Conservation (phyloP, 2,329 filamentous ascomycete genomes). For the Cordyceps farinosa region DNA sequence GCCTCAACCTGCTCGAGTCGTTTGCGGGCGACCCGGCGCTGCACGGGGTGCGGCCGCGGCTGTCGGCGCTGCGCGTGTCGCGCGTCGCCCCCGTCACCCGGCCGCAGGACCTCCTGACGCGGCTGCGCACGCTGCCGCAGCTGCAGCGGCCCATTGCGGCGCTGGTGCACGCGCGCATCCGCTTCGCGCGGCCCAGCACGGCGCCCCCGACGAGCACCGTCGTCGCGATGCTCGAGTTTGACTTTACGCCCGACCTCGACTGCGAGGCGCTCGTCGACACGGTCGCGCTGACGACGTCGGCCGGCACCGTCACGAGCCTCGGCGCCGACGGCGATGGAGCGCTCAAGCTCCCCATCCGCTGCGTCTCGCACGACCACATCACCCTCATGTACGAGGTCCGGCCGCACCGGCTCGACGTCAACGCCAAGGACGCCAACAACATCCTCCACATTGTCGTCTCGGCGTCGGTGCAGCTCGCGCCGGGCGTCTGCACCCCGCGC, state of each 20-base stretch:
- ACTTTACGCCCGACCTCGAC: constrained; percentile 67
- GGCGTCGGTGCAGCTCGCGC: constrained; percentile 54
- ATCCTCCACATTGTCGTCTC: constrained; percentile 59
- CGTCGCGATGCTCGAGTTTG: constrained; percentile 68
- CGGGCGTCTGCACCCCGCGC: constrained; percentile 55
- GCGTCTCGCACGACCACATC: constrained; percentile 70
- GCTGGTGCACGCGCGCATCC: constrained; percentile 67
- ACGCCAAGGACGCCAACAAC: constrained; percentile 44
- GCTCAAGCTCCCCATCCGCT: constrained; percentile 52
- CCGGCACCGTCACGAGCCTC: constrained; percentile 57
- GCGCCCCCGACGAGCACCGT: constrained; percentile 57
- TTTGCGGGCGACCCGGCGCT: constrained; percentile 65
- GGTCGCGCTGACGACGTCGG: constrained; percentile 54
- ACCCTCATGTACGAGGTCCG: constrained; percentile 24
- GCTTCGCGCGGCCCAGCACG: constrained; percentile 63
- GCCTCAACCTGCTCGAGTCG: constrained; percentile 73
- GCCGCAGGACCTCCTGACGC: constrained; percentile 57
- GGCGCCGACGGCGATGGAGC: constrained; percentile 36
- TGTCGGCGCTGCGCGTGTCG: constrained; percentile 72
- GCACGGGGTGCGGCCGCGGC: constrained; percentile 57
- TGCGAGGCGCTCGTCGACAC: constrained; percentile 61
- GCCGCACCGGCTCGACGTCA: constrained; percentile 46
- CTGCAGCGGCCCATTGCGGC: constrained; percentile 63
- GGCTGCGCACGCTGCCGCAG: constrained; percentile 61
- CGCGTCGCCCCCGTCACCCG: constrained; percentile 67